Evolutionary conservation across 805 yeast species (phyloP).

Genomic region (Spathaspora sp.): DNA sequence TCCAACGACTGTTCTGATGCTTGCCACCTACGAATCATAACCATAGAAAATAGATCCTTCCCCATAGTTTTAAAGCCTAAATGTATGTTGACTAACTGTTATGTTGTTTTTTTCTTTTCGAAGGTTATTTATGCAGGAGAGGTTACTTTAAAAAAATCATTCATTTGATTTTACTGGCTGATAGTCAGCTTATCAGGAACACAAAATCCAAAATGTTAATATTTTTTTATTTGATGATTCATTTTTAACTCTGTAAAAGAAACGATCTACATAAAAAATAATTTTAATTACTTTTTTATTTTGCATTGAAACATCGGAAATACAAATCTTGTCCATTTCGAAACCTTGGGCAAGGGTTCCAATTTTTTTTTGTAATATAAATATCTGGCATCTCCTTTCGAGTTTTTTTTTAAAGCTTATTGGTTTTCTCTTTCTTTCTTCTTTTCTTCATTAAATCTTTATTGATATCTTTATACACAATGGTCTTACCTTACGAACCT

Average conservation of each 20-base stretch:
- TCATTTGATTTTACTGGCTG: neutral
- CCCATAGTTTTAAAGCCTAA: neutral
- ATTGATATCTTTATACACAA: conserved; percentile 20
- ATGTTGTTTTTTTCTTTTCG: neutral
- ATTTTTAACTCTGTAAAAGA: neutral
- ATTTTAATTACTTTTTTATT: neutral
- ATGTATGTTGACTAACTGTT: neutral
- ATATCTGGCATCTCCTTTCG: neutral
- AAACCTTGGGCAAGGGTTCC: neutral
- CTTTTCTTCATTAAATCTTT: neutral
- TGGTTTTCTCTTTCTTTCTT: neutral
- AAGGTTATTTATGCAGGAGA: neutral
- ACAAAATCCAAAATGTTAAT: neutral
- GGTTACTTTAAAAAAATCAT: neutral
- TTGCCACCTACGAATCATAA: no score
- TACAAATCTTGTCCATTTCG: neutral
- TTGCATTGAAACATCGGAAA: neutral
- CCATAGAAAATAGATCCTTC: neutral
- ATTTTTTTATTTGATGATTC: neutral
- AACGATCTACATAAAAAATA: neutral
- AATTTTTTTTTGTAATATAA: neutral
- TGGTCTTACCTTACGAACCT: conserved; percentile 90
- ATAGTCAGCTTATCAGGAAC: neutral
- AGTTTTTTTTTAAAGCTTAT: neutral
- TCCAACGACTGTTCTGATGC: no score